phyloP scores from a whole-genome alignment of 2,329 filamentous ascomycete species.

The Cladophialophora yegresii region DNA sequence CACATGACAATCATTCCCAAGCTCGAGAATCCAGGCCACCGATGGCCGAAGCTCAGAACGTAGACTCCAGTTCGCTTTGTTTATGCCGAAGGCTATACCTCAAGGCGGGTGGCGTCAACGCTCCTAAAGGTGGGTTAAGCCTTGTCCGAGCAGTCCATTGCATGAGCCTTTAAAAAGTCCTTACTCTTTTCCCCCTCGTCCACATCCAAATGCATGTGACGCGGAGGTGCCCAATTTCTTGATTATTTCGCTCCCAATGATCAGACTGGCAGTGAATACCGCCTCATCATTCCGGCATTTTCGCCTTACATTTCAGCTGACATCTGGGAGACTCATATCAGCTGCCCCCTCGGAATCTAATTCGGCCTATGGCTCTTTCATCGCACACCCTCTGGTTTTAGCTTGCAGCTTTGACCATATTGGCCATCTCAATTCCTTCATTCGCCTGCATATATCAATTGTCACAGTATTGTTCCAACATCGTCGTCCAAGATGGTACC shows the following conservation, averaged over 20 bases:
- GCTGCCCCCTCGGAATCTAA: slow-evolving; percentile 8
- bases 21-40: not conserved
- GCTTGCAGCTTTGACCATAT: slow-evolving; percentile 38
- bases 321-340: slow-evolving; percentile 25
- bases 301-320: slow-evolving; percentile 21
- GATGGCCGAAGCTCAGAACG: not conserved
- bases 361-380: slow-evolving; percentile 39
- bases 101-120: not conserved
- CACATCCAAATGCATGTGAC: slow-evolving; percentile 10
- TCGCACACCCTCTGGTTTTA: slow-evolving; percentile 56
- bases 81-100: not conserved
- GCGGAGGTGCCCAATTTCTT: not conserved
- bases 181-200: slow-evolving; percentile 11
- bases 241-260: slow-evolving; percentile 18
- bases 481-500: no score
- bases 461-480: not conserved
- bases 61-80: not conserved
- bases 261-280: slow-evolving; percentile 19
- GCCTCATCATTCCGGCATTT: slow-evolving; percentile 21
- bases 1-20: not conserved
- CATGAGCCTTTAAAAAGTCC: not conserved
- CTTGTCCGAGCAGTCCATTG: not conserved
- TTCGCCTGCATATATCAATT: not conserved
- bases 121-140: not conserved
- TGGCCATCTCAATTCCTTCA: not conserved